Evolutionary conservation across 2,329 filamentous ascomycete species (phyloP).

Genomic region (Aotearoamyces nothofagi): DNA sequence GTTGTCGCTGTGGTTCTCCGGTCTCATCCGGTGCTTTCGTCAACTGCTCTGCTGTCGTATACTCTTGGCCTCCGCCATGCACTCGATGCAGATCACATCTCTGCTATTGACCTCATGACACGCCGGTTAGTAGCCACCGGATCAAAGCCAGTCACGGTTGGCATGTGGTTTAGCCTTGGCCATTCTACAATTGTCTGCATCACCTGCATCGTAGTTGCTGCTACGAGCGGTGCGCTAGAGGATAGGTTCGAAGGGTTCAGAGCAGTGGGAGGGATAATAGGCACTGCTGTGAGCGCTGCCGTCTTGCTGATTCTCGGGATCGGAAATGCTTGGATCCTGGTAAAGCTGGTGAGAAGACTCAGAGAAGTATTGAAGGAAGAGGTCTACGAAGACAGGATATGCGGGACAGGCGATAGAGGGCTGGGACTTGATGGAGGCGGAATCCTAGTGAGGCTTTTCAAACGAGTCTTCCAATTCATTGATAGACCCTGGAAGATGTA

Average conservation of each 20-base stretch:
- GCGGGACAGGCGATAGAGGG: constrained; percentile 11
- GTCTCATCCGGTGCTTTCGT: constrained; percentile 46
- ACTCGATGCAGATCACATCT: constrained; percentile 89
- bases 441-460: constrained; percentile 55
- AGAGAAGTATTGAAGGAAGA: constrained; percentile 37
- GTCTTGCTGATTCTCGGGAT: constrained; percentile 72
- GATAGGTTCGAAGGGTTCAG: constrained; percentile 69
- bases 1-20: constrained; percentile 35
- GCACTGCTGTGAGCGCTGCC: constrained; percentile 69
- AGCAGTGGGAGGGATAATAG: constrained; percentile 73
- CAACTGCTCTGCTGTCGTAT: constrained; percentile 73
- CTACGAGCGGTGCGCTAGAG: constrained; percentile 71
- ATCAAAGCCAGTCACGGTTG: constrained; percentile 77
- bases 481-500: constrained; percentile 91
- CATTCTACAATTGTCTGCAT: constrained; percentile 88
- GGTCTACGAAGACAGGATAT: constrained; percentile 10
- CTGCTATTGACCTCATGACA: constrained; percentile 88
- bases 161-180: constrained; percentile 85
- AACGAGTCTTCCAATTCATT: constrained; percentile 60
- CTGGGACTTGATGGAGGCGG: constrained; percentile 41
- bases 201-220: constrained; percentile 83
- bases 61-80: constrained; percentile 83
- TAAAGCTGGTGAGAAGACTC: constrained; percentile 58
- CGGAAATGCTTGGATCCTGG: constrained; percentile 78
- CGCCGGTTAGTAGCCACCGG: constrained; percentile 74